Evolutionary conservation across 805 yeast genomes (phyloP), one percentile per base, ranked within the genome.

Genomic region (Yarrowia porcina): DNA sequence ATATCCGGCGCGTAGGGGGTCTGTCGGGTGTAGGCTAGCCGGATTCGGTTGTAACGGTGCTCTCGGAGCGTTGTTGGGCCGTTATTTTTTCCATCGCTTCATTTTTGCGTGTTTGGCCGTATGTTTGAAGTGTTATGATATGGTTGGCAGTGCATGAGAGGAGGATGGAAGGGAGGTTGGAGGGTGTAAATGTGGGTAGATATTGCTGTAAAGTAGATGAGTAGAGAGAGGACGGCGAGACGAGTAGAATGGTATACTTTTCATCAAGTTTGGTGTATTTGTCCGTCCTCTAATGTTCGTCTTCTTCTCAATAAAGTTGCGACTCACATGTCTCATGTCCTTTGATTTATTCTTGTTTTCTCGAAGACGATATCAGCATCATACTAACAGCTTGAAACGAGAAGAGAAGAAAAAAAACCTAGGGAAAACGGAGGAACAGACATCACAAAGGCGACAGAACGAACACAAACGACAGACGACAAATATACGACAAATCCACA

Each of bases 301-400:
- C 23, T 49, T 33, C 41, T 3, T 7, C 4, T 4, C 9, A 23
- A 17, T 49, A 49, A 21, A 49, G 57, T 49, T 49, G 9, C 30
- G 9, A 17, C 27, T 8, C 23, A 33, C 57, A 49, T 45, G 52
- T 18, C 18, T 45, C 52, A 45, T 45, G 52, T 45, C 36, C 28
- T 23, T 28, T 35, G 52, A 45, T 45, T 28, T 45, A 28, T 45
- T 45, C 52, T 45, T 45, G 52, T 49, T 35, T 49, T 8, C 18
- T 7, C 27, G 28, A 47, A 39, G 18, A 13, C 3, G 17, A 49
- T 35, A 33, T 21, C 49, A 25, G 4, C 4, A 4, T 4, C 4
- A 17, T 41, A 41, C 18, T 21, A 25, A 49, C 57, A 49, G 41
- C 57, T 35, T 44, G 50, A 44, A 44, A 21, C n/a, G 32, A 33